phyloP scores from a whole-genome alignment of 768 basidiomycete species.

The Rhizopogon roseolus region DNA sequence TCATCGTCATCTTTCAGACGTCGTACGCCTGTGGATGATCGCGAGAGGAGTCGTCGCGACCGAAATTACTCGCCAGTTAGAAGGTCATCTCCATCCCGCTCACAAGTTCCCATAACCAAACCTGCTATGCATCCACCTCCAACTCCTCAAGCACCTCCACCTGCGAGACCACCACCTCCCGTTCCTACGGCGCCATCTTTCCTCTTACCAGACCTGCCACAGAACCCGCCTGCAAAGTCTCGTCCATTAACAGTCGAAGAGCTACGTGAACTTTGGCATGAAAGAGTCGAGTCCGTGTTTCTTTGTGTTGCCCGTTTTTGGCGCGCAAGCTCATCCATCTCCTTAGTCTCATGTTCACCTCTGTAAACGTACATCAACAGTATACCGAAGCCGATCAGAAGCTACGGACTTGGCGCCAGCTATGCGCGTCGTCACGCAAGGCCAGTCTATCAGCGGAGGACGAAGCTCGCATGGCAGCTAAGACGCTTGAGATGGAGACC shows the following conservation, averaged over 20 bases:
- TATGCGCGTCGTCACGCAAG: constrained; percentile 21
- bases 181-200: constrained; percentile 15
- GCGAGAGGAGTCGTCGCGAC: constrained; percentile 4
- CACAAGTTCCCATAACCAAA: background rate
- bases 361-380: constrained; percentile 29
- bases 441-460: constrained; percentile 20
- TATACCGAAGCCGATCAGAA: constrained; percentile 28
- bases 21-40: constrained; percentile 6
- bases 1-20: background rate
- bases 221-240: background rate
- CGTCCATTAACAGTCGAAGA: constrained; percentile 26
- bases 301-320: background rate
- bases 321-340: background rate
- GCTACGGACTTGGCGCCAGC: constrained; percentile 18
- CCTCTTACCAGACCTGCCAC: background rate
- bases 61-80: constrained; percentile 7
- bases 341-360: constrained; percentile 31
- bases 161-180: constrained; percentile 8
- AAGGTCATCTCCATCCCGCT: background rate
- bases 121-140: constrained; percentile 5
- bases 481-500: constrained; percentile 18
- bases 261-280: constrained; percentile 33
- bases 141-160: constrained; percentile 7
- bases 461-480: constrained; percentile 16
- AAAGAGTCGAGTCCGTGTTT: constrained; percentile 35